Base-by-base conservation (phyloP, 2,329 filamentous ascomycete genomes). In the Trichoderma pleuroti region DNA sequence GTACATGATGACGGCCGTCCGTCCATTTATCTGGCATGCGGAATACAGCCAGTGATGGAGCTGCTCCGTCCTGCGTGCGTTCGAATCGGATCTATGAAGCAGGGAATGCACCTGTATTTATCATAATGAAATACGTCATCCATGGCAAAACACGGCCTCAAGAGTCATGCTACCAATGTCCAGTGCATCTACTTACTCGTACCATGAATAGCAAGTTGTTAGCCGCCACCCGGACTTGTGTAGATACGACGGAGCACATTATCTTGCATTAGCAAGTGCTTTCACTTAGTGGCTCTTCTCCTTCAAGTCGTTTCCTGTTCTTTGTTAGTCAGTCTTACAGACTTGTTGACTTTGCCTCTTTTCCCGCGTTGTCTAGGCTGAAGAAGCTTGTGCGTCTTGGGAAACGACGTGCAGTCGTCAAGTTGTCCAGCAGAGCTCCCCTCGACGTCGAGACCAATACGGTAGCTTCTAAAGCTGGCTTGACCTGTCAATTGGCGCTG, bases 401-500 rank as follows among this genome's bases (percentile, higher is more conserved):
- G 46, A 52, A 24, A 52, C 46, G n/a, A 52, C n/a, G 46, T 52
- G 46, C 46, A 52, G n/a, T 24, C 46, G 10, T 52, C 21, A 52
- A 52, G 2, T 4, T 52, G n/a, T n/a, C 42, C n/a, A 24, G 3
- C 46, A 52, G 21, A 52, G 14, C 42, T 2, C 21, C 57, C 57
- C 57, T 36, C 56, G 30, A 65, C 28, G 42, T 57, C 39, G 26
- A 34, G 30, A 52, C 62, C 32, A 54, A 36, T 42, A 42, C 26
- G 18, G 36, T 42, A 42, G 1, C 39, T 21, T 34, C 34, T 10
- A 30, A 42, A n/a, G n/a, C 36, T n/a, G 52, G 34, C 36, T 39
- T 66, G 63, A 42, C 65, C 57, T 46, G 65, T 68, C 65, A 46
- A 68, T 68, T 68, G 65, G n/a, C 54, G 34, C 65, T 34, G 65